These are phyloP conservation scores for Acephala macrosclerotiorum DNA, from an alignment of 2,329 filamentous ascomycete genomes.

Conservation along the genomic window DNA sequence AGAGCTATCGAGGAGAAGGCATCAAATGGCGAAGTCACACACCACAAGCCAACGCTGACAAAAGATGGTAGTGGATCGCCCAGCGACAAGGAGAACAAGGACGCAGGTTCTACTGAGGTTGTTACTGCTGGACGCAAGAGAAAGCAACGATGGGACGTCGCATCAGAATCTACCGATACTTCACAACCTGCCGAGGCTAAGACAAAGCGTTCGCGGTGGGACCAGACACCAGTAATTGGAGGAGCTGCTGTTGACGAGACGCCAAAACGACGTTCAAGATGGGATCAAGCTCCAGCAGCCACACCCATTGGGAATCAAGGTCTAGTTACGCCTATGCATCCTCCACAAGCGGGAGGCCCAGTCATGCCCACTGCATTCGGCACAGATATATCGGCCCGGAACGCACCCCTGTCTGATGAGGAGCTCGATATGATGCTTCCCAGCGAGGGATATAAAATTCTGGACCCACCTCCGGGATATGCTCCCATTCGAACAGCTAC, in stretches of 20 bases:
- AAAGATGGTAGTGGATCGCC: constrained; percentile 61
- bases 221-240: constrained; percentile 74
- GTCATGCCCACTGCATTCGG: constrained; percentile 72
- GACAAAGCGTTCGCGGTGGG: constrained; percentile 80
- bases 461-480: constrained; percentile 91
- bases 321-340: constrained; percentile 80
- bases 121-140: constrained; percentile 74
- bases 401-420: constrained; percentile 87
- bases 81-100: constrained; percentile 74
- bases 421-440: constrained; percentile 93
- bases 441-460: constrained; percentile 88
- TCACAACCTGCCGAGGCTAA: constrained; percentile 63
- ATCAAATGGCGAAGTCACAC: constrained; percentile 62
- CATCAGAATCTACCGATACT: constrained; percentile 62
- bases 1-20: constrained; percentile 78
- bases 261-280: constrained; percentile 81
- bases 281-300: constrained; percentile 88
- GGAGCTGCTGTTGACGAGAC: constrained; percentile 60
- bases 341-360: constrained; percentile 63
- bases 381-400: constrained; percentile 80
- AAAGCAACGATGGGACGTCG: constrained; percentile 94
- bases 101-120: constrained; percentile 71
- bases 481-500: constrained; percentile 81
- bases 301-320: constrained; percentile 78
- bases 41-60: constrained; percentile 75